phyloP scores from a whole-genome alignment of 305 asterid species.

The Fraxinus albicans region DNA sequence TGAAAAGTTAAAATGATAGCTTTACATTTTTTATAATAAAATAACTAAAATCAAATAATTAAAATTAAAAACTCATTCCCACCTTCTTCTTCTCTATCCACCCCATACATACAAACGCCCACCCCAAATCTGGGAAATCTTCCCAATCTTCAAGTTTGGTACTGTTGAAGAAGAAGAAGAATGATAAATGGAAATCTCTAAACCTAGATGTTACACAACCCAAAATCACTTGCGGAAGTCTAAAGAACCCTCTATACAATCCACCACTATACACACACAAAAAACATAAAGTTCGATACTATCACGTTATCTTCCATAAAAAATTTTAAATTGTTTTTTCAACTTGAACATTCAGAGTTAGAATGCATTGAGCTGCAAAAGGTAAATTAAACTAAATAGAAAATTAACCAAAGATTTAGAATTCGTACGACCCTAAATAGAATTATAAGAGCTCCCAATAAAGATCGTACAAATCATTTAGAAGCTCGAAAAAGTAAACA shows the following conservation, averaged over 20 bases:
- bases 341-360: background rate
- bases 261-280: too few species aligned
- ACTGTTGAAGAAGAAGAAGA: too few species aligned
- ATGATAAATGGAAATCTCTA: background rate
- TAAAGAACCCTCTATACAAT: background rate
- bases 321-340: background rate
- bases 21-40: too few species aligned
- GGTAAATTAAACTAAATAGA: background rate
- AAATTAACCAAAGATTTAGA: background rate
- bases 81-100: too few species aligned
- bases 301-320: too few species aligned
- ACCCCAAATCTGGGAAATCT: too few species aligned
- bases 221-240: background rate
- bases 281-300: too few species aligned
- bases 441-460: background rate
- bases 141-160: too few species aligned
- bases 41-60: too few species aligned
- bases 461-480: background rate
- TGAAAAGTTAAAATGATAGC: too few species aligned
- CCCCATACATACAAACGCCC: too few species aligned
- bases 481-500: background rate
- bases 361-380: background rate
- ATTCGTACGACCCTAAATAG: background rate
- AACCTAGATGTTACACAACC: background rate
- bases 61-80: too few species aligned